phyloP scores from a whole-genome alignment of 805 yeast genomes.

The Pichia eremophila region DNA sequence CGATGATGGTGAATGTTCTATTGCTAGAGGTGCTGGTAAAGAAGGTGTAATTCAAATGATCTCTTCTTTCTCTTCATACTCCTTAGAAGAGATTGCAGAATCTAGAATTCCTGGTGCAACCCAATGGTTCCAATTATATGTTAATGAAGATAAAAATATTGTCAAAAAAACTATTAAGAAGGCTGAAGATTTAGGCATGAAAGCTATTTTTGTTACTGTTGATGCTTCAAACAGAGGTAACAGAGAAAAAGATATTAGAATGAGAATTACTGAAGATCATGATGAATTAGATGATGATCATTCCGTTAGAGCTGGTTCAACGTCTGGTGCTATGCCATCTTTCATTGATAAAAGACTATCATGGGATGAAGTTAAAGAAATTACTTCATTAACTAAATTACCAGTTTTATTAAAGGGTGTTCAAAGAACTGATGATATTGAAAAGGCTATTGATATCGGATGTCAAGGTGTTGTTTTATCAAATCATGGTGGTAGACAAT shows the following conservation, averaged over 20 bases:
- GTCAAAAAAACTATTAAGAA: slow-evolving; percentile 23
- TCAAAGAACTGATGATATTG: slow-evolving; percentile 72
- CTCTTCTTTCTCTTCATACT: slow-evolving; percentile 82
- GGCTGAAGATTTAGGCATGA: slow-evolving; percentile 31
- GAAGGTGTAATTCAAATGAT: slow-evolving; percentile 79
- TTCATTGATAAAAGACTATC: slow-evolving; percentile 64
- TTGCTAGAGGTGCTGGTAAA: slow-evolving; percentile 72
- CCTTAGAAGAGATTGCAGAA: slow-evolving; percentile 76
- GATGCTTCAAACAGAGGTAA: slow-evolving; percentile 91
- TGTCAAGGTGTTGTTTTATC: slow-evolving; percentile 69
- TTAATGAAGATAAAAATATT: slow-evolving; percentile 45
- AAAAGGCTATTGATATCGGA: slow-evolving; percentile 62
- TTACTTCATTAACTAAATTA: slow-evolving; percentile 44
- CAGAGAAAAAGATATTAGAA: slow-evolving; percentile 55
- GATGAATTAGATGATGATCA: slow-evolving; percentile 35
- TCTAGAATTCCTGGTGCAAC: slow-evolving; percentile 56
- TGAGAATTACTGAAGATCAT: slow-evolving; percentile 31
- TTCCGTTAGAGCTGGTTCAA: slow-evolving; percentile 65
- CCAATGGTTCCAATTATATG: slow-evolving; percentile 86
- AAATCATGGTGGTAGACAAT: slow-evolving; percentile 85
- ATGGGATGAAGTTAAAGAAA: slow-evolving; percentile 57
- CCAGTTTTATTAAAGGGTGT: slow-evolving; percentile 75
- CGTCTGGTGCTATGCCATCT: slow-evolving; percentile 74
- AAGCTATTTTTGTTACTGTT: slow-evolving; percentile 79
- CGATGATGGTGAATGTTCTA: slow-evolving; percentile 81